Percentiles rank a stretch among this genome's conserved stretches.
Evolutionary conservation across 1,139 yeast genomes (phyloP).

Genomic region (Sugiyamaella sp.): DNA sequence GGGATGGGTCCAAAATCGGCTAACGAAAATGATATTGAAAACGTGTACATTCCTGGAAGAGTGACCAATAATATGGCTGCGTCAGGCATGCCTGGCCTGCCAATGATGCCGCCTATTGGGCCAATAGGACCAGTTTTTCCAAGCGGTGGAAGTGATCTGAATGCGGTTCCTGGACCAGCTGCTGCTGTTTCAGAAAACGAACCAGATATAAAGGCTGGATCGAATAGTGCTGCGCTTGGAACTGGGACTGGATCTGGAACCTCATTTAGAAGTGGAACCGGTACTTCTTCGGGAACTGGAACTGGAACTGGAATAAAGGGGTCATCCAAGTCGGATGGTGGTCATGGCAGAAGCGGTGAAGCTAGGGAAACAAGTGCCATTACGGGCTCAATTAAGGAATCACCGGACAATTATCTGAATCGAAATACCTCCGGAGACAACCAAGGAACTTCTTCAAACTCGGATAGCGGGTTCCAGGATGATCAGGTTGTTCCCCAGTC

Average conservation of each 20-base stretch:
- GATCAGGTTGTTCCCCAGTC: constrained; percentile 21
- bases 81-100: neutral
- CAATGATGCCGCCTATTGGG: neutral
- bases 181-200: neutral
- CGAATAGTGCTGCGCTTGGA: neutral
- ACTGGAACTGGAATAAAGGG: too few relatives aligned
- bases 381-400: neutral
- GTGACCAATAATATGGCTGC: neutral
- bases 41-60: constrained; percentile 8
- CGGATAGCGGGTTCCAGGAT: neutral
- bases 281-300: too few relatives aligned
- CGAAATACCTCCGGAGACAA: neutral
- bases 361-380: neutral
- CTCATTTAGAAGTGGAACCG: too few relatives aligned
- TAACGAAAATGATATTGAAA: neutral
- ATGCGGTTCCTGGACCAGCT: neutral
- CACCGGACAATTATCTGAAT: neutral
- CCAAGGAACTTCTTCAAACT: neutral
- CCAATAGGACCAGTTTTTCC: neutral
- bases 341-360: too few relatives aligned
- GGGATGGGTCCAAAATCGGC: neutral
- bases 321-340: too few relatives aligned
- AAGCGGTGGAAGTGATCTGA: neutral
- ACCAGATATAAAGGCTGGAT: neutral
- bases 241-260: neutral